Percentiles rank a stretch among this genome's conserved stretches.
These are phyloP conservation scores for Raphanus raphanistrum DNA, from an alignment of 345 rosid genomes.

Conservation along the genomic window DNA sequence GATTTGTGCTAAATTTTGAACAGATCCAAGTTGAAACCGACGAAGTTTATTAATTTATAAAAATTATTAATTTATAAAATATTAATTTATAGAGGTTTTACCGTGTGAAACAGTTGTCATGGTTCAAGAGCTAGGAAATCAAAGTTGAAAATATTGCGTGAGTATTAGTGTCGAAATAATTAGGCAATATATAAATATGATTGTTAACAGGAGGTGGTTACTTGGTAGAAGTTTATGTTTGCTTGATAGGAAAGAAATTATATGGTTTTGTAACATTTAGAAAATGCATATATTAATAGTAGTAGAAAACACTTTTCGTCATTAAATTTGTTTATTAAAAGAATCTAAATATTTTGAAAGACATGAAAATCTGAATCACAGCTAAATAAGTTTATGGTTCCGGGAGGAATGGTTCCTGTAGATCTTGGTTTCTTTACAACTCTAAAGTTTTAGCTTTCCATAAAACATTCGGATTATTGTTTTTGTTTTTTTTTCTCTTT, in stretches of 20 bases:
- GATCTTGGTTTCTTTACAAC: not conserved
- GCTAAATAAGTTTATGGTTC: not conserved
- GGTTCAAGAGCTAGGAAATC: too few relatives aligned
- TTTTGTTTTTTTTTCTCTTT: not conserved
- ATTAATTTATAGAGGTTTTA: too few relatives aligned
- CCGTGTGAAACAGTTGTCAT: too few relatives aligned
- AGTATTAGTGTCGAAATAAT: slow-evolving; percentile 20
- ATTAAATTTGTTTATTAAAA: not conserved
- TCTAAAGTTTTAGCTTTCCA: not conserved
- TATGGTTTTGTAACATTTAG: not conserved
- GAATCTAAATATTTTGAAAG: not conserved
- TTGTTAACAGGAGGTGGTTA: slow-evolving; percentile 10
- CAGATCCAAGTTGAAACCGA: too few relatives aligned
- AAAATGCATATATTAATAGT: not conserved
- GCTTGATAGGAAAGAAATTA: slow-evolving; percentile 29
- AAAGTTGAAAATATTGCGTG: slow-evolving; percentile 21
- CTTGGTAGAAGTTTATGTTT: slow-evolving; percentile 20
- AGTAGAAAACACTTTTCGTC: not conserved
- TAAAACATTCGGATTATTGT: not conserved
- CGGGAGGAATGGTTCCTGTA: not conserved
- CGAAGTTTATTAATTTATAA: too few relatives aligned
- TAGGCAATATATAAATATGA: slow-evolving; percentile 14
- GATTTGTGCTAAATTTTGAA: too few relatives aligned
- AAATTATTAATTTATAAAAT: too few relatives aligned
- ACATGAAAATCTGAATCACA: not conserved